Base-by-base conservation (phyloP, 169 alveolate genomes). In the Plasmodium falciparum region DNA sequence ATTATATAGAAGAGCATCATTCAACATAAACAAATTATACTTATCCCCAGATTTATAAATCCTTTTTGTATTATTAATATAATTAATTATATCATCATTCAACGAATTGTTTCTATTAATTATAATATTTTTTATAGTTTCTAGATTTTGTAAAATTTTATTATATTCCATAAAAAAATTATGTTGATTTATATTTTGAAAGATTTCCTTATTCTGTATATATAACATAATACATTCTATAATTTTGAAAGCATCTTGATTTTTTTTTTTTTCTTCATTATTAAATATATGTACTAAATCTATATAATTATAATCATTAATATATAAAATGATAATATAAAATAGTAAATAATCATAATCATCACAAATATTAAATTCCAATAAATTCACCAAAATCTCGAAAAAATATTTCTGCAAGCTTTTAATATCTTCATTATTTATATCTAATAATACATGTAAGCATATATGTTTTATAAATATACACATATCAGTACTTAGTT, bases 401-500 rank as follows among this genome's bases (percentile, higher is more conserved):
- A 66, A 80, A 13, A 67, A 67, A 67, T 80, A 80, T 54, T 66
- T 66, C 8, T 80, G 56, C 43, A 80, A 8, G 15, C 43, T 52
- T 67, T 26, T 33, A n/a, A 80, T 67, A 12, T 80, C 90, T 67
- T 80, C 80, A 47, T 80, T 80, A 13, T 22, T 62, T 45, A 29
- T 72, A 26, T 80, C 90, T 39, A 80, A 72, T 5, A 80, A 61
- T n/a, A 67, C 11, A 72, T 80, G 90, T 58, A 80, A 22, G 59
- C 90, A 80, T n/a, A 80, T 52, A 24, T 80, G 90, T 12, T 80
- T 80, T 17, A 80, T 67, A 47, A 66, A 20, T 5, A 80, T 80
- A 45, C 90, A 67, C 22, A 80, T 7, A 47, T 67, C 90, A 9
- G 24, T 39, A 29, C 90, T 80, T 8, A 80, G n/a, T 54, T 67